phyloP scores from a whole-genome alignment of 805 yeast genomes.

The Pichia manshurica region DNA sequence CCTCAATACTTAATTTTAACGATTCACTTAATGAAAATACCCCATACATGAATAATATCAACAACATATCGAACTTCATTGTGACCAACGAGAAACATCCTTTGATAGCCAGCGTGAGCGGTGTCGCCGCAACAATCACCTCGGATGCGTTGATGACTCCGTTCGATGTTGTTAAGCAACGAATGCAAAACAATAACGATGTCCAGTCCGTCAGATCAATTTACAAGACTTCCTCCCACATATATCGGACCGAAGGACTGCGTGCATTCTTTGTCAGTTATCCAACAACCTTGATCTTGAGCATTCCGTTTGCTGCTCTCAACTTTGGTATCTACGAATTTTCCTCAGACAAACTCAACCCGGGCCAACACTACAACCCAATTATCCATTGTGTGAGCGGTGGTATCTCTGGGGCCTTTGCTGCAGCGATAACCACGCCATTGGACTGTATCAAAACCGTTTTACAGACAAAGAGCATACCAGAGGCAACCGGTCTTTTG shows the following conservation, averaged over 20 bases:
- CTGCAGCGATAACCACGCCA: slow-evolving; percentile 94
- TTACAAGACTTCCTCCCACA: slow-evolving; percentile 31
- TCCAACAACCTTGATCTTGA: slow-evolving; percentile 89
- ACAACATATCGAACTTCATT: slow-evolving; percentile 21
- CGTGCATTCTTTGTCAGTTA: slow-evolving; percentile 86
- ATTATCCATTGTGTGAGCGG: slow-evolving; percentile 88
- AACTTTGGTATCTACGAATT: slow-evolving; percentile 92
- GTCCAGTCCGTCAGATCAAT: slow-evolving; percentile 13
- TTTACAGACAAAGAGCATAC: slow-evolving; percentile 71
- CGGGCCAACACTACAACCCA: slow-evolving; percentile 75
- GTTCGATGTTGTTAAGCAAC: slow-evolving; percentile 88
- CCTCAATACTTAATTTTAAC: background rate
- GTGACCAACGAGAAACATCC: slow-evolving; percentile 71
- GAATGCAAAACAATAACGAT: slow-evolving; percentile 63
- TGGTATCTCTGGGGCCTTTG: slow-evolving; percentile 88
- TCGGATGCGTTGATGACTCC: slow-evolving; percentile 97
- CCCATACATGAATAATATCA: slow-evolving; percentile 5
- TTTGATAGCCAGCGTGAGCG: slow-evolving; percentile 77
- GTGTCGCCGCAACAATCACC: slow-evolving; percentile 87
- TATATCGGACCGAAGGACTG: slow-evolving; percentile 60
- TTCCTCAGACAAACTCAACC: slow-evolving; percentile 71
- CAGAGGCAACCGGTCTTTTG: slow-evolving; percentile 56
- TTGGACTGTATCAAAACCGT: slow-evolving; percentile 90
- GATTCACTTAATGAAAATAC: background rate
- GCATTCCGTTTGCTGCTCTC: slow-evolving; percentile 90